Evolutionary conservation across 1,284 basidiomycete species (phyloP), one percentile per base, ranked within the genome.

Genomic region (Moniliella sp.): DNA sequence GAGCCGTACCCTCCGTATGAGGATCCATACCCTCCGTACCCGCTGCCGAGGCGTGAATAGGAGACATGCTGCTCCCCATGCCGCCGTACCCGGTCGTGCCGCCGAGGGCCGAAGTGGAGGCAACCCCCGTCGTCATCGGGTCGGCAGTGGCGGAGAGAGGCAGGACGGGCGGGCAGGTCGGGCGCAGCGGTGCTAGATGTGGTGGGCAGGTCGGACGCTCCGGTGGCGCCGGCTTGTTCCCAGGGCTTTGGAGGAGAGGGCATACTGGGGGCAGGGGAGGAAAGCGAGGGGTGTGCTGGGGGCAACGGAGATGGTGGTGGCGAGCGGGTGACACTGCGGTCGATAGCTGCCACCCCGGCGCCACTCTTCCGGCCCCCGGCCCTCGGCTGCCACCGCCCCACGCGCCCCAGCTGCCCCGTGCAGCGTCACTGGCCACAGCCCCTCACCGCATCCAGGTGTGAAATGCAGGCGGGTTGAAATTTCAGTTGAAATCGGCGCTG

Each of bases 211-310:
- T 19, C 16, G 9, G 27, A 31, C 10, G 34, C 41, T 23, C 39
- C 33, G n/a, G 36, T 35, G n/a, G 47, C 49, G 14, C 55, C 51
- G 17, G 40, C 43, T 11, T 39, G 39, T 37, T 59, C 56, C 56
- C 56, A 59, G 14, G 56, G 56, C 33, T 59, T 59, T 7, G 55
- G 56, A 32, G 56, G 56, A 11, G 54, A 50, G 7, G 46, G 46
- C 52, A 57, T 50, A n/a, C 13, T 18, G 14, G 21, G 11, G n/a
- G 7, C 12, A 14, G n/a, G 2, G 10, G n/a, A 21, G 15, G 17
- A 23, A 7, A 23, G n/a, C 21, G 21, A 23, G 21, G 7, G 21
- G 21, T 7, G n/a, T 23, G 21, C 21, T n/a, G n/a, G n/a, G n/a
- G n/a, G n/a, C n/a, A n/a, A n/a, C n/a, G n/a, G n/a, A n/a, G n/a